These are phyloP conservation scores for Xylaria sp. DNA, from an alignment of 2,329 filamentous ascomycete species.

Conservation along the genomic window DNA sequence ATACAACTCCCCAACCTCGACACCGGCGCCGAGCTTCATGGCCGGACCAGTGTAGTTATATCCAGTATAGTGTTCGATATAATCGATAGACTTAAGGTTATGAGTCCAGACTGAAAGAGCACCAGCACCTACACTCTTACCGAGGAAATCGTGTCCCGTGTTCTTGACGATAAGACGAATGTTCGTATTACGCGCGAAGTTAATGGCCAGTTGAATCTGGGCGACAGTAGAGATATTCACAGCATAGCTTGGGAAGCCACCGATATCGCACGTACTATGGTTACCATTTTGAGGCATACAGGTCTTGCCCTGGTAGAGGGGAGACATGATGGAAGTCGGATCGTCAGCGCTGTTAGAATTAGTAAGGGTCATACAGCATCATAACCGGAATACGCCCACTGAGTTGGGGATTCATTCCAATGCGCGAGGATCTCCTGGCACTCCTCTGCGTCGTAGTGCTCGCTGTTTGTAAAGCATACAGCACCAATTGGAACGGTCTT, in stretches of 20 bases:
- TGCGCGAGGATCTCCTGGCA: conserved; percentile 22
- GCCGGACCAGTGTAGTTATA: conserved; percentile 56
- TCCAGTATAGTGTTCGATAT: conserved; percentile 46
- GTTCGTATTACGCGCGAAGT: conserved; percentile 54
- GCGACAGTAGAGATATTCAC: conserved; percentile 54
- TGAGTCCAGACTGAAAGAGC: conserved; percentile 53
- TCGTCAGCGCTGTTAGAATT: conserved; percentile 47
- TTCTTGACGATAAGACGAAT: conserved; percentile 19
- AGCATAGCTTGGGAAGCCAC: conserved; percentile 55
- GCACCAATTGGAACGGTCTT: conserved; percentile 49
- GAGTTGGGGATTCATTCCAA: conserved; percentile 26
- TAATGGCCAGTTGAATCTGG: conserved; percentile 57
- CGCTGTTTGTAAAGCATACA: conserved; percentile 46
- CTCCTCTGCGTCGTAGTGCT: conserved; percentile 40
- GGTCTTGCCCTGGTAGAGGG: conserved; percentile 48
- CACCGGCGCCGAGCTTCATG: conserved; percentile 65
- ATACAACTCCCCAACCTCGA: conserved; percentile 63
- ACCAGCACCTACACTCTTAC: conserved; percentile 51
- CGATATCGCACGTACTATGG: conserved; percentile 49
- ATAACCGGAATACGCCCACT: background rate
- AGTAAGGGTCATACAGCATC: background rate
- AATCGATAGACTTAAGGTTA: conserved; percentile 48
- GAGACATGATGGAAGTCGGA: conserved; percentile 55
- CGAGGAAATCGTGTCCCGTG: conserved; percentile 46
- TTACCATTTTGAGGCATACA: conserved; percentile 45